Conservation (phyloP, 208 protist genomes). For the Herpetomonas samuelpessoai region DNA sequence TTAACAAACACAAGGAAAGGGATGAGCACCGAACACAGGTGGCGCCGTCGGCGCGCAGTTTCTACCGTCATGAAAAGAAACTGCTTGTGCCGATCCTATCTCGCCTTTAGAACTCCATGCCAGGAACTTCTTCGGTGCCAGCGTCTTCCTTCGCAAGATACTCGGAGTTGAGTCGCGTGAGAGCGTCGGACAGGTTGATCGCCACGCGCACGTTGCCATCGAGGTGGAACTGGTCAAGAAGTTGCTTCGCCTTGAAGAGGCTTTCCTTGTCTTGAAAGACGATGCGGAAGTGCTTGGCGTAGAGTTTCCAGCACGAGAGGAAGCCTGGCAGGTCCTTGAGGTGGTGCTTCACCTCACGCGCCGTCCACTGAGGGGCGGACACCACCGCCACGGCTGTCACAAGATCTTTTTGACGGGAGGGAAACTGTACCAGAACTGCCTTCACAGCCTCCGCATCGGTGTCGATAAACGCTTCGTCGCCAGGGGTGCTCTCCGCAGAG, state of each 20-base stretch:
- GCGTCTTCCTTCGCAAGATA: constrained; percentile 40
- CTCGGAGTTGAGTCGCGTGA: constrained; percentile 27
- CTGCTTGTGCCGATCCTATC: too few species aligned
- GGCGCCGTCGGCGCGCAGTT: too few species aligned
- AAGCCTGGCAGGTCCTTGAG: constrained; percentile 70
- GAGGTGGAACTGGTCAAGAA: constrained; percentile 81
- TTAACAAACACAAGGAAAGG: too few species aligned
- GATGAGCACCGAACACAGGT: too few species aligned
- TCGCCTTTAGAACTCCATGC: too few species aligned
- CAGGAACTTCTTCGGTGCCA: too few species aligned
- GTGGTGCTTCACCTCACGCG: constrained; percentile 35
- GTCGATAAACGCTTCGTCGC: neutral
- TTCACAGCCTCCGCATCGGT: constrained; percentile 12
- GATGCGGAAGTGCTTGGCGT: constrained; percentile 52
- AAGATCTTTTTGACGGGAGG: constrained; percentile 53
- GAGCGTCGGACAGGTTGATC: constrained; percentile 50
- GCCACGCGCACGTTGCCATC: constrained; percentile 59
- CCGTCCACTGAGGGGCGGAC: constrained; percentile 23
- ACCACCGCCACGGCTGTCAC: constrained; percentile 62
- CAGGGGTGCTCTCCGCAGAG: too few species aligned
- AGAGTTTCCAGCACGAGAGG: constrained; percentile 55
- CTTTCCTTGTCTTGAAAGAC: constrained; percentile 61
- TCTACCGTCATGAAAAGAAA: too few species aligned
- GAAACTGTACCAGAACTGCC: constrained; percentile 21
- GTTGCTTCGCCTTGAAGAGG: constrained; percentile 80